phyloP scores from a whole-genome alignment of 2,329 filamentous ascomycete genomes.

The Paraphaeosphaeria minitans region DNA sequence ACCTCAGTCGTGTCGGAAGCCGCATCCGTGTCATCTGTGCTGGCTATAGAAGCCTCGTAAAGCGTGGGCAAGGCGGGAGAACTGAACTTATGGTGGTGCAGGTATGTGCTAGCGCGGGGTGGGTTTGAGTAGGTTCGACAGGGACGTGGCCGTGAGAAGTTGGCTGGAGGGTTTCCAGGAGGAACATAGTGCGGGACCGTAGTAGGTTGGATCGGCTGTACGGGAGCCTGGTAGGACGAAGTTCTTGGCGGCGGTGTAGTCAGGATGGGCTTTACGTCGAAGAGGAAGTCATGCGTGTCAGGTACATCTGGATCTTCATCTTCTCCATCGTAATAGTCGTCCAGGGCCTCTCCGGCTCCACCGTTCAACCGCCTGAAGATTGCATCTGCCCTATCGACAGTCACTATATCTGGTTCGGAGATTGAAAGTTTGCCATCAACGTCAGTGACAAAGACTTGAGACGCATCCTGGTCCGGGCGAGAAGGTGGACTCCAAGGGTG shows the following conservation, averaged over 20 bases:
- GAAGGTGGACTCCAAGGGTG: slow-evolving; percentile 13
- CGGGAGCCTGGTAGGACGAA: neutral
- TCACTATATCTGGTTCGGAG: slow-evolving; percentile 14
- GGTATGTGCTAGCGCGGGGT: slow-evolving; percentile 15
- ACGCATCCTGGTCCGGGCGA: neutral
- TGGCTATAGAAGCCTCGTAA: slow-evolving; percentile 39
- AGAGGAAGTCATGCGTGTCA: slow-evolving; percentile 37
- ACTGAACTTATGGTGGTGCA: slow-evolving; percentile 20
- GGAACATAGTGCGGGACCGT: neutral
- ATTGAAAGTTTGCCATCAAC: neutral
- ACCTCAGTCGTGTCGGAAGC: slow-evolving; percentile 16
- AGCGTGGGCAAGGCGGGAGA: slow-evolving; percentile 34
- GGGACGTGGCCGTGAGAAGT: slow-evolving; percentile 17
- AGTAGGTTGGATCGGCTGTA: neutral
- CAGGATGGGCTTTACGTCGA: slow-evolving; percentile 19
- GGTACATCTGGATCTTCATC: slow-evolving; percentile 23
- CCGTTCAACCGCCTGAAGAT: slow-evolving; percentile 37
- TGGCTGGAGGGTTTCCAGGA: slow-evolving; percentile 7
- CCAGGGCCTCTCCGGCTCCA: slow-evolving; percentile 21
- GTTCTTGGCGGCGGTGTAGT: slow-evolving; percentile 18
- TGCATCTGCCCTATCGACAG: slow-evolving; percentile 30
- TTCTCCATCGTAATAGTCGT: slow-evolving; percentile 19
- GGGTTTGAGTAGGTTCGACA: slow-evolving; percentile 2
- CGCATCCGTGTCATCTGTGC: slow-evolving; percentile 24
- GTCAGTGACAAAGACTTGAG: neutral